Percentiles rank a stretch among this genome's conserved stretches.
Conservation (phyloP, 2,329 filamentous ascomycete species). For the Aspergillus novoparasiticus region DNA sequence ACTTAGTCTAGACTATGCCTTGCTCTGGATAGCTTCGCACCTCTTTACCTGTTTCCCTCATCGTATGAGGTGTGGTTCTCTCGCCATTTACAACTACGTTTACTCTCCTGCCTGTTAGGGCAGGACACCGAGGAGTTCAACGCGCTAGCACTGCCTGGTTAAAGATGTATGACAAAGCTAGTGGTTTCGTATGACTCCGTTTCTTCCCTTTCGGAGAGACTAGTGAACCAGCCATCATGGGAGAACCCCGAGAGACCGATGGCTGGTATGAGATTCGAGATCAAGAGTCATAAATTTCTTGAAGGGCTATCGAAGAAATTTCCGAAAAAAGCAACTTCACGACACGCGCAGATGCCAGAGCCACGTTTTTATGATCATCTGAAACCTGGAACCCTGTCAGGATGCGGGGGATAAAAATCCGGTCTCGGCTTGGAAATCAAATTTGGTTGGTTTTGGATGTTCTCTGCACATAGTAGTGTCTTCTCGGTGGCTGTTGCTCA, state of each 20-base stretch:
- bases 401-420: not conserved
- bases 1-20: not conserved
- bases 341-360: conserved; percentile 19
- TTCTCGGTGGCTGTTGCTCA: not conserved
- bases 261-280: not conserved
- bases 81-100: not conserved
- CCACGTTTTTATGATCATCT: conserved; percentile 17
- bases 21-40: not conserved
- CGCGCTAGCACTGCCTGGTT: not conserved
- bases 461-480: not conserved
- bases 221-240: not conserved
- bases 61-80: not conserved
- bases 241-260: not conserved
- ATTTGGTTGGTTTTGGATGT: not conserved
- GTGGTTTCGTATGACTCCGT: not conserved
- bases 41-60: not conserved
- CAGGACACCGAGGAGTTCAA: not conserved
- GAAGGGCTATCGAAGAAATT: conserved; percentile 13
- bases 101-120: not conserved
- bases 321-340: conserved; percentile 18
- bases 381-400: conserved; percentile 16
- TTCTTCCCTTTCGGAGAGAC: not conserved
- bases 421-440: not conserved
- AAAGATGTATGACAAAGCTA: not conserved
- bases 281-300: not conserved